Evolutionary conservation across 495 filamentous ascomycete genomes (phyloP).

Genomic region (Staphylotrichum longicolle): DNA sequence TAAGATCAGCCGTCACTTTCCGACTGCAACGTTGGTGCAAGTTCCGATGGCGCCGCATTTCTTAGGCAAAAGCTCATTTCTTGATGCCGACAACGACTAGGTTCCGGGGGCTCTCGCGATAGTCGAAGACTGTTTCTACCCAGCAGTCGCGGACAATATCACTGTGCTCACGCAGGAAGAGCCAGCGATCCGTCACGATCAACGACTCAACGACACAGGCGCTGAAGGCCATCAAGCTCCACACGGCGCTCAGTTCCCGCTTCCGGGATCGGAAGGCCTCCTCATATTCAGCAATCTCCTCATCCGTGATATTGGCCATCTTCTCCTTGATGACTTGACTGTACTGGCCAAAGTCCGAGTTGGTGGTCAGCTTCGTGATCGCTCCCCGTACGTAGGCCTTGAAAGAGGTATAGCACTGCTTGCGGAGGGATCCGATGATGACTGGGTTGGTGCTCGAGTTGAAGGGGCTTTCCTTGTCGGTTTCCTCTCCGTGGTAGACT

Average conservation of each 20-base stretch:
- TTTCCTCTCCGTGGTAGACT: constrained; percentile 47
- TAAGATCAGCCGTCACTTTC: not conserved
- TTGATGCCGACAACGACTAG: constrained; percentile 88
- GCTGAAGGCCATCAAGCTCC: constrained; percentile 95
- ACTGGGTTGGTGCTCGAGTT: constrained; percentile 64
- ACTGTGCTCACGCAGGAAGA: constrained; percentile 77
- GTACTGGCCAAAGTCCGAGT: constrained; percentile 52
- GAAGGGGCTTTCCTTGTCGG: constrained; percentile 43
- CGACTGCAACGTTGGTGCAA: constrained; percentile 10
- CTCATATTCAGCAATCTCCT: constrained; percentile 70
- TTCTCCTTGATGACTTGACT: constrained; percentile 57
- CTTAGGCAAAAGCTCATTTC: constrained; percentile 39
- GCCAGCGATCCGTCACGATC: constrained; percentile 89
- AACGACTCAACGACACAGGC: constrained; percentile 82
- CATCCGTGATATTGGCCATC: constrained; percentile 64
- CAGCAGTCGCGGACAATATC: constrained; percentile 68
- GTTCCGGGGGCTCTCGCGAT: constrained; percentile 82
- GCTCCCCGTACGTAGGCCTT: constrained; percentile 76
- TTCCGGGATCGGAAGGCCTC: constrained; percentile 59
- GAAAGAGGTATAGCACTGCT: constrained; percentile 76
- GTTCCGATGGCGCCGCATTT: not conserved
- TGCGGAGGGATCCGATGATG: constrained; percentile 81
- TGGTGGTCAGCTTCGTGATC: constrained; percentile 64
- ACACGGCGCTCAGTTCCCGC: constrained; percentile 80
- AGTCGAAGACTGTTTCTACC: constrained; percentile 94